Conservation (phyloP, 1,284 basidiomycete species). For the Fistulina hepatica region DNA sequence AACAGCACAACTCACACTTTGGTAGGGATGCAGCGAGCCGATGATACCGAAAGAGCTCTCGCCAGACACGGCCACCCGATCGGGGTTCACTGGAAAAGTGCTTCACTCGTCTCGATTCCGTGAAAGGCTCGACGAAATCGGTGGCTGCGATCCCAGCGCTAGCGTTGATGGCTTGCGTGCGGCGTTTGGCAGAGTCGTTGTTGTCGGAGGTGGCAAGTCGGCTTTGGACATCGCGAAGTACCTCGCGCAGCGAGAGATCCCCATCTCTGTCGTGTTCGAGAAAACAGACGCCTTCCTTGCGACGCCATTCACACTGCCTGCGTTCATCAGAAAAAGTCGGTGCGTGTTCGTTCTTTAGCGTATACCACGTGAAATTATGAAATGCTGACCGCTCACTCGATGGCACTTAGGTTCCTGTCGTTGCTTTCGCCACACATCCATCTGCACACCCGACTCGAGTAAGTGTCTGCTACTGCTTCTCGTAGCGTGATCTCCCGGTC, state of each 20-base stretch:
- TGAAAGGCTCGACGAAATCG: conserved; percentile 28
- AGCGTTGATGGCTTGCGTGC: conserved; percentile 12
- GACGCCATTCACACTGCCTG: conserved; percentile 30
- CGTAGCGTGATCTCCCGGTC: conserved; percentile 1
- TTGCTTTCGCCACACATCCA: conserved; percentile 29
- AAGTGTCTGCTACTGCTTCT: conserved; percentile 9
- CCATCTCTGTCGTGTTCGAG: conserved; percentile 39
- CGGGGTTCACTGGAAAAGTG: conserved; percentile 34
- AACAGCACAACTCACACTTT: conserved; percentile 38
- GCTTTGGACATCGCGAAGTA: conserved; percentile 40
- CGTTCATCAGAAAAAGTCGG: conserved; percentile 45
- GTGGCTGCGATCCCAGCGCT: conserved; percentile 27
- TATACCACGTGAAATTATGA: too few relatives aligned
- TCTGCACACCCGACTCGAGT: conserved; percentile 30
- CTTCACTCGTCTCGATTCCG: conserved; percentile 42
- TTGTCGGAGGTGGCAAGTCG: conserved; percentile 49
- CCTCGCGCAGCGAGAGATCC: conserved; percentile 33
- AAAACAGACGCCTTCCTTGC: conserved; percentile 37
- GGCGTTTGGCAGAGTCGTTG: conserved; percentile 22
- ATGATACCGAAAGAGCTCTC: conserved; percentile 31
- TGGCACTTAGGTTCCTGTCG: conserved; percentile 28
- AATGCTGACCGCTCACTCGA: conserved; percentile 4
- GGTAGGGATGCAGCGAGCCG: conserved; percentile 45
- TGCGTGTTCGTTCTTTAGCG: conserved; percentile 18
- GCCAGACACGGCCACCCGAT: conserved; percentile 21